Conservation (phyloP, 768 basidiomycete species). For the Mrakia blollopis region DNA sequence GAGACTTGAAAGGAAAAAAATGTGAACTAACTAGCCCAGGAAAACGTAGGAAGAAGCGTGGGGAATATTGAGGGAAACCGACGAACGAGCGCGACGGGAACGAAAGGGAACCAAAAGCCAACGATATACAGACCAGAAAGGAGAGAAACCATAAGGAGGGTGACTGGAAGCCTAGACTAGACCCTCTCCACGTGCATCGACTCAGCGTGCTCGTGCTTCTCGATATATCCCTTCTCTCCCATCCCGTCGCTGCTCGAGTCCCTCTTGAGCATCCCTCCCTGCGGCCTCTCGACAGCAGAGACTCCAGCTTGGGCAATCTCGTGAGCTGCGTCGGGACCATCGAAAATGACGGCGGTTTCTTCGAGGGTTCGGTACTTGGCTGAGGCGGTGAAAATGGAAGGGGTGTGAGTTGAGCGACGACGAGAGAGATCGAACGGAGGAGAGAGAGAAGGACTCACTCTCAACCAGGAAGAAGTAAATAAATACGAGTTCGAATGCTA, state of each 20-base stretch:
- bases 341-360: conserved; percentile 76
- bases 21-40: too few relatives aligned
- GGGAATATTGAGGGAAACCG: too few relatives aligned
- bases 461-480: conserved; percentile 42
- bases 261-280: not conserved
- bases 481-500: conserved; percentile 40
- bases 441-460: conserved; percentile 21
- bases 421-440: not conserved
- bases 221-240: not conserved
- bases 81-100: too few relatives aligned
- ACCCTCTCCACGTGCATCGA: conserved; percentile 1
- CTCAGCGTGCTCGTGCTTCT: not conserved
- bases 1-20: too few relatives aligned
- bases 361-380: conserved; percentile 58
- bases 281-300: not conserved
- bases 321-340: conserved; percentile 57
- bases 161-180: too few relatives aligned
- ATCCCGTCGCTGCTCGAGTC: too few relatives aligned
- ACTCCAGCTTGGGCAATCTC: not conserved
- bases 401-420: not conserved
- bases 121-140: too few relatives aligned
- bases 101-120: too few relatives aligned
- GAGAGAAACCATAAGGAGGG: too few relatives aligned
- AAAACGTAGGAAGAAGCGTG: too few relatives aligned
- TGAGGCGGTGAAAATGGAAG: not conserved